Percentiles rank a stretch among this genome's conserved stretches.
Conservation (phyloP, 2,329 filamentous ascomycete genomes). For the Stagonosporopsis cucurbitacearum region DNA sequence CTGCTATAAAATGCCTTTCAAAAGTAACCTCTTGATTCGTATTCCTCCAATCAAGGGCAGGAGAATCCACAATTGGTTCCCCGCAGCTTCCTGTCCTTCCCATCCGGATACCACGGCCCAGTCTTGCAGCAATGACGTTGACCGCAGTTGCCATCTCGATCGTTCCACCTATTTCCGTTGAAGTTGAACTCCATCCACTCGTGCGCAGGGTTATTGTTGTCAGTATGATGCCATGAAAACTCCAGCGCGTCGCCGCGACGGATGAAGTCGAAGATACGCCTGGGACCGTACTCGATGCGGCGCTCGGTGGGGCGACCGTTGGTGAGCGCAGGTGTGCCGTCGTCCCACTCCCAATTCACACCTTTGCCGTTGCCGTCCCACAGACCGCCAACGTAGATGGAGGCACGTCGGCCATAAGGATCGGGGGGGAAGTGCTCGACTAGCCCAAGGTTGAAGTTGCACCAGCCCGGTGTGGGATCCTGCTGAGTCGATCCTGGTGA, state of each 20-base stretch:
- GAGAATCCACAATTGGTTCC: background rate
- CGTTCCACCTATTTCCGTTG: background rate
- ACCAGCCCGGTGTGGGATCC: background rate
- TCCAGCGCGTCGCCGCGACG: background rate
- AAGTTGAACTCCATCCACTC: background rate
- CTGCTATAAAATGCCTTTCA: too few species aligned
- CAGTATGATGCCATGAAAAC: background rate
- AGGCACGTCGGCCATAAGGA: background rate
- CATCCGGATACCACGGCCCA: background rate
- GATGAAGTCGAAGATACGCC: background rate
- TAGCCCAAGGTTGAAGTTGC: background rate
- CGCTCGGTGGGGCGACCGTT: background rate
- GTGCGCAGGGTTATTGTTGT: background rate
- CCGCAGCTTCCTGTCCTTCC: background rate
- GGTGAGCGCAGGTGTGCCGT: background rate
- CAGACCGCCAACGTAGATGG: background rate
- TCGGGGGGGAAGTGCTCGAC: background rate
- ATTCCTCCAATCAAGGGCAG: background rate
- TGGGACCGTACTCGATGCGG: background rate
- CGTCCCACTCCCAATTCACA: background rate
- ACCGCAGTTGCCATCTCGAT: background rate
- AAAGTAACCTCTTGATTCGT: too few species aligned
- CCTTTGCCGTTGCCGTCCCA: background rate
- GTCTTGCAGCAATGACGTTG: background rate
- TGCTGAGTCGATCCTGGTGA: background rate